These are phyloP conservation scores for Daldinia vernicosa DNA, from an alignment of 495 filamentous ascomycete genomes.

Conservation along the genomic window DNA sequence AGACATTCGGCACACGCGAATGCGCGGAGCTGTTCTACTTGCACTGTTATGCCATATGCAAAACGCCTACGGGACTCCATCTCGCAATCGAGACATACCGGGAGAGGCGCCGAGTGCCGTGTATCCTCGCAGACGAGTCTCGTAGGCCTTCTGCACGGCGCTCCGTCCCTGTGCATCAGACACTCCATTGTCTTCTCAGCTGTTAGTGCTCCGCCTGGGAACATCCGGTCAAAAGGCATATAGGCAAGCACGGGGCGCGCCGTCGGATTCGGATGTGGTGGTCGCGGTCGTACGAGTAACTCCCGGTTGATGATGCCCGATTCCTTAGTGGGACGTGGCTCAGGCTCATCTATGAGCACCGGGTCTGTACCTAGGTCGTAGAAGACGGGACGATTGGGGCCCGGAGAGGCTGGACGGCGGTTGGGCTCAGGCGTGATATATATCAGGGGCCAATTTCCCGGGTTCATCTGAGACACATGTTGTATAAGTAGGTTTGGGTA, in stretches of 20 bases:
- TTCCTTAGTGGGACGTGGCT: not conserved
- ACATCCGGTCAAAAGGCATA: not conserved
- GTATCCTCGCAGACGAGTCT: constrained; percentile 12
- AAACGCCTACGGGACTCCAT: not conserved
- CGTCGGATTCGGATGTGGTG: not conserved
- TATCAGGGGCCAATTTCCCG: not conserved
- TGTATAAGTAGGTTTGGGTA: too few relatives aligned
- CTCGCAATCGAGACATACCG: constrained; percentile 18
- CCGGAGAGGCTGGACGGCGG: not conserved
- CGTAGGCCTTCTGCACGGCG: not conserved
- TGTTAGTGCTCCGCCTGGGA: too few relatives aligned
- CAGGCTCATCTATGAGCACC: not conserved
- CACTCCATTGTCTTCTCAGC: not conserved
- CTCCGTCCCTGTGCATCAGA: not conserved
- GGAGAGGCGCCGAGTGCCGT: not conserved
- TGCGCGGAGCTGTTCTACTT: too few relatives aligned
- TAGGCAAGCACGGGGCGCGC: not conserved
- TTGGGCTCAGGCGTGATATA: not conserved
- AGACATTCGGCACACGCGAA: constrained; percentile 4
- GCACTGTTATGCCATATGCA: too few relatives aligned
- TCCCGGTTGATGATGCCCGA: not conserved
- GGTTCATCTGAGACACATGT: too few relatives aligned
- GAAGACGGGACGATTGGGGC: not conserved
- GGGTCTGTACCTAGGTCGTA: not conserved
- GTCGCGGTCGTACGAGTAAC: not conserved